Evolutionary conservation across 177 flowering plant genomes (phyloP).

Genomic region (Vitis hybrid): DNA sequence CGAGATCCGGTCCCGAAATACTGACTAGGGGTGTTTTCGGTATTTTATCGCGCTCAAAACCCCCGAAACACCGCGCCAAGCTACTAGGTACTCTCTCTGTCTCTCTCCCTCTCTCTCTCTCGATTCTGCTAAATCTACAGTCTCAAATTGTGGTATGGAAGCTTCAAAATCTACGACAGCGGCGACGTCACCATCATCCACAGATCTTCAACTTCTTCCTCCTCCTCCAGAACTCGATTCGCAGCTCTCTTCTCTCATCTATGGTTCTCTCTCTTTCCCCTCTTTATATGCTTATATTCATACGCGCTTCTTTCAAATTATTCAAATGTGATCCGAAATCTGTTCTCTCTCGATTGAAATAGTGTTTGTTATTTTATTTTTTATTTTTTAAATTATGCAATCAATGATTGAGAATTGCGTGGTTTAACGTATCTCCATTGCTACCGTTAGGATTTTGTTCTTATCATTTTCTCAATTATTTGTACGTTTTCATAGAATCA

Average conservation of each 20-base stretch:
- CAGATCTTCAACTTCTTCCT: slow-evolving; percentile 11
- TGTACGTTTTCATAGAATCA: too few species aligned
- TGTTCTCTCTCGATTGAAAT: not conserved
- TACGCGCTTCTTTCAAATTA: not conserved
- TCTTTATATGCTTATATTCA: not conserved
- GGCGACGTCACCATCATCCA: slow-evolving; percentile 26
- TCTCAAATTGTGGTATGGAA: not conserved
- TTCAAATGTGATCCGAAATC: not conserved
- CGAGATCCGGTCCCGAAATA: too few species aligned
- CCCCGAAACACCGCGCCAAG: not conserved
- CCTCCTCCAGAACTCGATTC: slow-evolving; percentile 31
- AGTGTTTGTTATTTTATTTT: not conserved
- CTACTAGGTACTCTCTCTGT: not conserved
- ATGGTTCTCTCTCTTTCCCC: slow-evolving; percentile 26
- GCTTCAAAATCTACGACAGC: slow-evolving; percentile 8
- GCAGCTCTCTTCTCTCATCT: slow-evolving; percentile 39
- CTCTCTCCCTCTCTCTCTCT: not conserved
- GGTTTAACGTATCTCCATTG: too few species aligned
- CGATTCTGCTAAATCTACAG: not conserved
- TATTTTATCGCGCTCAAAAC: too few species aligned
- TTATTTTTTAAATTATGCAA: too few species aligned
- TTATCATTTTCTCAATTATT: too few species aligned
- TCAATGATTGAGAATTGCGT: too few species aligned
- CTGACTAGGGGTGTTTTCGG: too few species aligned
- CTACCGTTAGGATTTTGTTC: too few species aligned